Evolutionary conservation across 1,139 yeast species (phyloP), one percentile per base, ranked within the genome.

Genomic region (Geotrichum australiense): DNA sequence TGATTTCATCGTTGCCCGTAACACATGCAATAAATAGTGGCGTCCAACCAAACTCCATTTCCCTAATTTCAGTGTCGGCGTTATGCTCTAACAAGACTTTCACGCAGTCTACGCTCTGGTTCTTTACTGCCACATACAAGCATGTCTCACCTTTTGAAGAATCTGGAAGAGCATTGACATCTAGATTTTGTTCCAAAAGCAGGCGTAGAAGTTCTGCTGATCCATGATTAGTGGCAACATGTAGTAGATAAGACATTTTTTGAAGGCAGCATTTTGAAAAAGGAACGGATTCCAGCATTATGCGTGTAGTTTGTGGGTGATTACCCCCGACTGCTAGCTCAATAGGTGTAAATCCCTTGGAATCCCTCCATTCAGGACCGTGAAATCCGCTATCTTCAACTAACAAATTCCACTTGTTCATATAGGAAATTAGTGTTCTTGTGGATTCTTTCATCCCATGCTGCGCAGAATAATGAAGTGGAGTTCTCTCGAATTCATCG

Each of bases 11-110:
- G 46, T 64, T 76, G 0, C 97, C 97, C 54, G 89, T 96, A 16
- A 87, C 81, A 0, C 96, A 93, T 19, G 96, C 94, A 36, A 80
- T 76, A 58, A 91, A 87, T 5, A 91, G 68, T 2, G 98, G 96
- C 1, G 96, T 86, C 97, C 97, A 91, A 0, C 95, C 95, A 62
- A 85, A 89, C 1, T 83, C 70, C 16, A 65, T 59, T 55, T 91
- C 98, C 0, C 81, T 76, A 45, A 85, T 66, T 58, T 87, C 96
- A 1, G 89, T 65, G 53, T 80, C 67, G 1, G 96, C 95, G 7
- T 74, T 76, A 29, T 69, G 61, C 11, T 64, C 58, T 5, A 67
- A 54, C 46, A 91, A 66, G 30, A 83, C 64, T 47, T 72, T 67
- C 6, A 78, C 85, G 24, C 81, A 66, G 1, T 71, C 71, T 11